Percentiles rank a stretch among this genome's conserved stretches.
These are phyloP conservation scores for Cylindrodendrum hubeiense DNA, from an alignment of 2,329 filamentous ascomycete species.

Conservation along the genomic window DNA sequence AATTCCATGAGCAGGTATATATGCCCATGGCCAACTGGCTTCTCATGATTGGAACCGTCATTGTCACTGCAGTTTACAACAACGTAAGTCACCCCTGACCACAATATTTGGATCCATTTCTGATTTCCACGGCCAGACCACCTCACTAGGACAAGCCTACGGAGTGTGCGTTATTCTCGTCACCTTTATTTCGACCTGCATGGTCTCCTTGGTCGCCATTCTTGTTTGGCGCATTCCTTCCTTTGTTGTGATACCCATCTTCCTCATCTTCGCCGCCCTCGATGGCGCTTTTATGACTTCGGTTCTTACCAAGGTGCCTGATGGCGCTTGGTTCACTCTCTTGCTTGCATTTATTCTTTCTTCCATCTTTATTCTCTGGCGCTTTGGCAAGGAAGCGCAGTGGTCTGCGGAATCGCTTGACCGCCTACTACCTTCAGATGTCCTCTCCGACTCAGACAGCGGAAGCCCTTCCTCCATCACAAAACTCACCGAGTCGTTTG, in stretches of 20 bases:
- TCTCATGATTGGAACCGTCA: conserved; percentile 77
- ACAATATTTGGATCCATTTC: neutral
- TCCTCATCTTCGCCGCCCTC: conserved; percentile 70
- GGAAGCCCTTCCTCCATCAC: neutral
- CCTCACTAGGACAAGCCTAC: conserved; percentile 77
- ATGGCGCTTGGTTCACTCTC: conserved; percentile 83
- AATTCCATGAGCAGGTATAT: conserved; percentile 80
- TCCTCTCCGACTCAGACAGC: conserved; percentile 34
- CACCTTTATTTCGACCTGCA: conserved; percentile 80
- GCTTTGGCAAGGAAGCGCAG: conserved; percentile 83
- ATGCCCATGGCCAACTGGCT: conserved; percentile 82
- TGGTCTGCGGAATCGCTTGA: conserved; percentile 77
- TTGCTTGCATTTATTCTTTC: conserved; percentile 71
- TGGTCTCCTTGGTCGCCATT: conserved; percentile 77
- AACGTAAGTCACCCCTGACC: conserved; percentile 58
- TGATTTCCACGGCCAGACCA: conserved; percentile 61
- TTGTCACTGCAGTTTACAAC: conserved; percentile 78
- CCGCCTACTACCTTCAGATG: conserved; percentile 59
- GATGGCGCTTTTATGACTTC: conserved; percentile 78
- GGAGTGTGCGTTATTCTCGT: conserved; percentile 84
- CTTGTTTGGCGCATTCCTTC: conserved; percentile 76
- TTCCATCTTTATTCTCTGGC: conserved; percentile 77
- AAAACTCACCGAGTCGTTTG: conserved; percentile 42
- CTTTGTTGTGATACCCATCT: conserved; percentile 68
- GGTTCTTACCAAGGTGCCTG: conserved; percentile 76